phyloP scores from a whole-genome alignment of 306 rosid genomes.

The Sphenostylis stenocarpa region DNA sequence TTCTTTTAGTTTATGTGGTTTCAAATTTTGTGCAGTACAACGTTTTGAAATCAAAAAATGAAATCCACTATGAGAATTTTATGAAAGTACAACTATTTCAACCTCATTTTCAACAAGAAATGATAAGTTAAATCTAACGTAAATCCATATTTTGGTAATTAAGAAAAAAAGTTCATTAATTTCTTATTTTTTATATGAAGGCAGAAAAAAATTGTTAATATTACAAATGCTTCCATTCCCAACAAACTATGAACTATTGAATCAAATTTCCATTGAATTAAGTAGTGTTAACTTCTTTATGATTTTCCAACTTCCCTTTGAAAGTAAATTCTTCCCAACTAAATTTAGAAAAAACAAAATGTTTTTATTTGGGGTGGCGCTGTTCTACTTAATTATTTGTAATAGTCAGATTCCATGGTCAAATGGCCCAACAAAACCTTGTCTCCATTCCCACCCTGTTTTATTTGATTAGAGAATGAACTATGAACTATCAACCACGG shows the following conservation, averaged over 20 bases:
- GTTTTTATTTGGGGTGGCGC: no score
- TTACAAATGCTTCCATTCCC: neutral
- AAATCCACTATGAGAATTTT: no score
- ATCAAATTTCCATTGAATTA: neutral
- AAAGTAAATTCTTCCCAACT: neutral
- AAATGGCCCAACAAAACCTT: neutral
- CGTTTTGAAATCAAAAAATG: no score
- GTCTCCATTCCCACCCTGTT: neutral
- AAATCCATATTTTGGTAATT: no score
- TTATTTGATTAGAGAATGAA: neutral
- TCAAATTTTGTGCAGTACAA: no score
- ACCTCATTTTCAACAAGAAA: no score
- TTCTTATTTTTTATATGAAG: no score
- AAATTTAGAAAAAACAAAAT: neutral
- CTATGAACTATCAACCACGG: neutral
- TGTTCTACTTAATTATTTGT: neutral
- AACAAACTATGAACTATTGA: neutral
- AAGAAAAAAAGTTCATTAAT: no score
- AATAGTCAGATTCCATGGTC: neutral
- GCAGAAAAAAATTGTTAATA: no score
- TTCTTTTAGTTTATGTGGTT: no score
- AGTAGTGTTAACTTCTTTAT: neutral
- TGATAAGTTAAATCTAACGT: no score
- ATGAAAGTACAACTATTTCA: no score
- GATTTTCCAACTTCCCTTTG: neutral